A percentile compares a stretch with the other conserved stretches of the same genome.
phyloP scores from a whole-genome alignment of 2,329 filamentous ascomycete species.

The Ceratocystis ficicola region DNA sequence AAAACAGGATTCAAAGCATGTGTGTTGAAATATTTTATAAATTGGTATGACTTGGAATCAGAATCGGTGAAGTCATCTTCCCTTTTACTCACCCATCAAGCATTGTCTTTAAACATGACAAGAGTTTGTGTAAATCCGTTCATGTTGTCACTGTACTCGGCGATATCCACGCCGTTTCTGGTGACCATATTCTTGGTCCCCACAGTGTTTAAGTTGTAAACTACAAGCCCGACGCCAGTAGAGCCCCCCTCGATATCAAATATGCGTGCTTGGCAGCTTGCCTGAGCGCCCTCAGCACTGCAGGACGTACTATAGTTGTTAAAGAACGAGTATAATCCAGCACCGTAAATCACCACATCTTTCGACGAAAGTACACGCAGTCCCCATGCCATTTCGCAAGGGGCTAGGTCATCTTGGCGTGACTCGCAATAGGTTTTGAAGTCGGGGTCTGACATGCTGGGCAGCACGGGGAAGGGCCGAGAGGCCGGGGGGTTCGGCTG shows the following conservation, averaged over 20 bases:
- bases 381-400: constrained; percentile 51
- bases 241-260: constrained; percentile 26
- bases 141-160: constrained; percentile 31
- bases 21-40: not conserved
- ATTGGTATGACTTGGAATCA: not conserved
- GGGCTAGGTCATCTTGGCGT: constrained; percentile 27
- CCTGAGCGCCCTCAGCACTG: constrained; percentile 32
- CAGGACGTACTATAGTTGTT: constrained; percentile 46
- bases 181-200: constrained; percentile 34
- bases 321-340: constrained; percentile 58
- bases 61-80: constrained; percentile 15
- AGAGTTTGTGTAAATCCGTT: constrained; percentile 33
- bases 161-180: constrained; percentile 29
- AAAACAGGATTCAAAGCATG: constrained; percentile 6
- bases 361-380: constrained; percentile 46
- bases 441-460: constrained; percentile 38
- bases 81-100: constrained; percentile 13
- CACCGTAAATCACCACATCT: constrained; percentile 48
- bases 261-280: constrained; percentile 38
- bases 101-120: constrained; percentile 27
- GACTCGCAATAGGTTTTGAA: constrained; percentile 39
- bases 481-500: constrained; percentile 51
- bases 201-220: constrained; percentile 38
- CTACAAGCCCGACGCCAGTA: constrained; percentile 27
- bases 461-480: constrained; percentile 41